phyloP scores from a whole-genome alignment of 192 early-diverging fungal genomes.

The Backusella morwellensis region DNA sequence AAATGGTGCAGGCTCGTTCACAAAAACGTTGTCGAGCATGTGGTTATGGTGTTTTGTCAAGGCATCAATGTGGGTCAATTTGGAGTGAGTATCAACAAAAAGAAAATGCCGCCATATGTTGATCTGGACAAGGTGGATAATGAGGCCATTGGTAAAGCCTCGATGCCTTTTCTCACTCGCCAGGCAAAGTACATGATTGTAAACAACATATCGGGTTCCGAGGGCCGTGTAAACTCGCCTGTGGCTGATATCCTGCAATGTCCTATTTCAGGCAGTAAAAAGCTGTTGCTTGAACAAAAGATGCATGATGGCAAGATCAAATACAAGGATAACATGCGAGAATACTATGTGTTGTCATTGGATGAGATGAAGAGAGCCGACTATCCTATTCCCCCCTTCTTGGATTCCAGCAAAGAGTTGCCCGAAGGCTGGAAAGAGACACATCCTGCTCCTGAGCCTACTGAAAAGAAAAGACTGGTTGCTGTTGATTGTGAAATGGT shows the following conservation, averaged over 20 bases:
- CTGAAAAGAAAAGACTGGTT: constrained; percentile 34
- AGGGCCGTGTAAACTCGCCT: constrained; percentile 35
- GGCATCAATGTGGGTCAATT: constrained; percentile 45
- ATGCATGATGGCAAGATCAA: constrained; percentile 16
- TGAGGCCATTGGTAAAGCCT: constrained; percentile 9
- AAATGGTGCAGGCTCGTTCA: constrained; percentile 39
- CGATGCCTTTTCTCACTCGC: constrained; percentile 23
- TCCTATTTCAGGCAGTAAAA: constrained; percentile 37
- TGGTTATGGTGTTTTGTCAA: constrained; percentile 39
- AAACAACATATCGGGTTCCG: constrained; percentile 34
- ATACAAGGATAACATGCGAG: constrained; percentile 26
- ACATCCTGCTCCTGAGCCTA: background rate
- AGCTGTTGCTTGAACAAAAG: constrained; percentile 31
- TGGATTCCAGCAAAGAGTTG: constrained; percentile 23
- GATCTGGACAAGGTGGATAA: background rate
- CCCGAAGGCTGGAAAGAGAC: constrained; percentile 49
- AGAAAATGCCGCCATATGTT: constrained; percentile 25
- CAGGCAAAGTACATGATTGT: constrained; percentile 34
- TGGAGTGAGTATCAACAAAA: constrained; percentile 21
- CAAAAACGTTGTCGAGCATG: constrained; percentile 32
- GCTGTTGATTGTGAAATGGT: constrained; percentile 69
- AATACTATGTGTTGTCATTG: constrained; percentile 41
- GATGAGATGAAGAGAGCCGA: constrained; percentile 41
- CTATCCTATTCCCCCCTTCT: constrained; percentile 41
- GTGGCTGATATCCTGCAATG: constrained; percentile 41